Conservation (phyloP, 495 filamentous ascomycete genomes). For the Chaetomium fimeti region DNA sequence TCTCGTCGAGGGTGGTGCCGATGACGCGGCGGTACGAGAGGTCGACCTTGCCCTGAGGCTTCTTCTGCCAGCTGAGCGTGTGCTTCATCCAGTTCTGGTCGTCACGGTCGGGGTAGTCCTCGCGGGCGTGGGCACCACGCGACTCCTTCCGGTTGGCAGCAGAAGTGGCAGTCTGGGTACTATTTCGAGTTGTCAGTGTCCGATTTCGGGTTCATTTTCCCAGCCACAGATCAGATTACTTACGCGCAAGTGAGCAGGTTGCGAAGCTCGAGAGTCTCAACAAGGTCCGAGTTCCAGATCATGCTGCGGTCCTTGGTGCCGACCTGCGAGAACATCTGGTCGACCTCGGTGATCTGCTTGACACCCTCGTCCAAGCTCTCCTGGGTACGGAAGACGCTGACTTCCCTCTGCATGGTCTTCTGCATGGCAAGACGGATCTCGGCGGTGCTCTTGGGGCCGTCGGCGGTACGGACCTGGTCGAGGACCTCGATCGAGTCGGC, state of each 20-base stretch:
- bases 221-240: constrained; percentile 35
- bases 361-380: constrained; percentile 84
- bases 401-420: constrained; percentile 95
- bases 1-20: constrained; percentile 76
- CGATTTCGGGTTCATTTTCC: background rate
- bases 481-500: constrained; percentile 81
- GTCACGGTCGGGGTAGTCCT: constrained; percentile 92
- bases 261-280: constrained; percentile 90
- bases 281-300: constrained; percentile 98
- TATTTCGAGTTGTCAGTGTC: constrained; percentile 23
- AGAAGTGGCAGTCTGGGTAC: constrained; percentile 78
- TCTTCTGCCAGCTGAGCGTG: constrained; percentile 89
- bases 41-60: constrained; percentile 74
- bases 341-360: constrained; percentile 72
- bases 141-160: constrained; percentile 92
- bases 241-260: constrained; percentile 95
- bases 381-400: constrained; percentile 95
- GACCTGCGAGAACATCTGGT: constrained; percentile 73
- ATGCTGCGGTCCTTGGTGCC: constrained; percentile 97
- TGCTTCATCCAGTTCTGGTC: constrained; percentile 99
- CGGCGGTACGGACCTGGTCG: constrained; percentile 77
- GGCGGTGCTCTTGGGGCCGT: constrained; percentile 79
- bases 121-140: constrained; percentile 89
- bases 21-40: constrained; percentile 76
- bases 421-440: constrained; percentile 93